These are phyloP conservation scores for Geranium brycei DNA, from an alignment of 345 rosid genomes.

Conservation along the genomic window DNA sequence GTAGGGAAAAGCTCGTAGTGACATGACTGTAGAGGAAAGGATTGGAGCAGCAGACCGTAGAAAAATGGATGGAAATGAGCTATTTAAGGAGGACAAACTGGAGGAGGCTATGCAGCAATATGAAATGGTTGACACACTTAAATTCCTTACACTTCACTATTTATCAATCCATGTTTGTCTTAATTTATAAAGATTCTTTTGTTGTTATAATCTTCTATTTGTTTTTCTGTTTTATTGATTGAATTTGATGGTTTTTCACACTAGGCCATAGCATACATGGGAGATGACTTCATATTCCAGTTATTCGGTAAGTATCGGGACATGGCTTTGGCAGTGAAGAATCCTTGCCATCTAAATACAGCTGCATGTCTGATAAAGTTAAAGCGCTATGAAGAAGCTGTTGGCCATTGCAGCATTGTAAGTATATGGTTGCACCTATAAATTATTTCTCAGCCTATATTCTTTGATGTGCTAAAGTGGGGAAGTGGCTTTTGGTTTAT, in stretches of 20 bases:
- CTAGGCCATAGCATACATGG: slow-evolving; percentile 90
- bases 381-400: slow-evolving; percentile 69
- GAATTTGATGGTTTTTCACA: slow-evolving; percentile 10
- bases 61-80: slow-evolving; percentile 83
- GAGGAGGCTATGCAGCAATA: slow-evolving; percentile 97
- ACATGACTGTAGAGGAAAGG: slow-evolving; percentile 98
- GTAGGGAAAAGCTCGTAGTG: slow-evolving; percentile 84
- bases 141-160: slow-evolving; percentile 13
- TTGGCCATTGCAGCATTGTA: slow-evolving; percentile 73
- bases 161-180: background rate
- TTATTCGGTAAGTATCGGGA: slow-evolving; percentile 88
- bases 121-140: slow-evolving; percentile 63
- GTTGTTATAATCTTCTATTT: background rate
- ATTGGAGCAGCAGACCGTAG: slow-evolving; percentile 85
- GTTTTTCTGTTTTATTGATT: slow-evolving; percentile 8
- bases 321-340: slow-evolving; percentile 96
- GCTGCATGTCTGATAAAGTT: slow-evolving; percentile 89
- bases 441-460: no score
- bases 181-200: slow-evolving; percentile 3
- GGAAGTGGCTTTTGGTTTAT: no score
- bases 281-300: slow-evolving; percentile 95
- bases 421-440: slow-evolving; percentile 11
- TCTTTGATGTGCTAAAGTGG: no score
- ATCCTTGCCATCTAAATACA: slow-evolving; percentile 89
- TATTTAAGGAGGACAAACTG: slow-evolving; percentile 63